A percentile compares a stretch with the other conserved stretches of the same genome.
These are phyloP conservation scores for Chytriomyces sp. DNA, from an alignment of 192 early-diverging fungal species.

Conservation along the genomic window DNA sequence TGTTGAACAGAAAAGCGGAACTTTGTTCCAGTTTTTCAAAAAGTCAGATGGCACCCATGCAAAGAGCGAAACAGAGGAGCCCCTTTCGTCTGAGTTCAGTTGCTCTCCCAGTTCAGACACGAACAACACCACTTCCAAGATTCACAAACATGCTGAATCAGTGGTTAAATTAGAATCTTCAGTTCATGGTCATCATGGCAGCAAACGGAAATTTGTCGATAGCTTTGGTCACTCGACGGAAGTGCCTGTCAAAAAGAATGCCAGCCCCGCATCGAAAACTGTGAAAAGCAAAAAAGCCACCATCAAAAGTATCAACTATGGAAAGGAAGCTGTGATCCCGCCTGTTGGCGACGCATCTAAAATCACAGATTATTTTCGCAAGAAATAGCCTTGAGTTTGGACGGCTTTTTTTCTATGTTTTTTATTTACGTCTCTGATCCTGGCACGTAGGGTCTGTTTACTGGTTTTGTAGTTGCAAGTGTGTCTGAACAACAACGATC, in stretches of 20 bases:
- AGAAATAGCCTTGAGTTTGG: too few relatives aligned
- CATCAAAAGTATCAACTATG: background rate
- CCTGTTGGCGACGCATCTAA: too few relatives aligned
- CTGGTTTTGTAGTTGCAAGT: too few relatives aligned
- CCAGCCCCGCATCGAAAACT: background rate
- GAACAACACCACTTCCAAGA: background rate
- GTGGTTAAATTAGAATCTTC: background rate
- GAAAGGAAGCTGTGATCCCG: background rate
- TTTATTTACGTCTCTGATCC: too few relatives aligned
- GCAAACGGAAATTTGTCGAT: background rate
- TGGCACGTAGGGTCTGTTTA: too few relatives aligned
- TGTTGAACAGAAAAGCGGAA: conserved; percentile 25
- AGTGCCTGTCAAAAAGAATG: background rate
- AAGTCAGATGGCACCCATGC: conserved; percentile 2
- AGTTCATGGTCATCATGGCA: background rate
- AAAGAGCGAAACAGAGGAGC: background rate
- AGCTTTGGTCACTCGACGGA: background rate
- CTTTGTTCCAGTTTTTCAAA: conserved; percentile 37
- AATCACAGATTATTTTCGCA: too few relatives aligned
- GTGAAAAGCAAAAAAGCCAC: background rate
- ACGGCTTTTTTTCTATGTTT: too few relatives aligned
- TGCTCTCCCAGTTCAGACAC: background rate
- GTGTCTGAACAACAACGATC: too few relatives aligned
- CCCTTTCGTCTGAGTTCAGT: background rate
- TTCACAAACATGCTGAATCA: background rate